Conservation (phyloP, 2,329 filamentous ascomycete genomes). For the Botrytis porri region DNA sequence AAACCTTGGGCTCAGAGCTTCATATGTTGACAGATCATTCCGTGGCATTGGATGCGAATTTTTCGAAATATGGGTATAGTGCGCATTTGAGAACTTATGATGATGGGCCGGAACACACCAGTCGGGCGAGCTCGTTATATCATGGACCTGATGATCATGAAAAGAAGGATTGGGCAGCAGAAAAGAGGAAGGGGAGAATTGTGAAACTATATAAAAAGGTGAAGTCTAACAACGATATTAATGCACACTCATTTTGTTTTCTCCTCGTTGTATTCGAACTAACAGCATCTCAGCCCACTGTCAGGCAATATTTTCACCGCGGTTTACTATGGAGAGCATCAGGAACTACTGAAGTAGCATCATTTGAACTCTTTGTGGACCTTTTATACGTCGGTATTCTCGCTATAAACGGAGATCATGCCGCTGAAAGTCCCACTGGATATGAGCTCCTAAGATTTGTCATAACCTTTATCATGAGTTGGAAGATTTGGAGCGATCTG, state of each 20-base stretch:
- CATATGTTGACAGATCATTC: slow-evolving; percentile 52
- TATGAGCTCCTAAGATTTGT: slow-evolving; percentile 56
- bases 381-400: slow-evolving; percentile 57
- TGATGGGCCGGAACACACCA: slow-evolving; percentile 30
- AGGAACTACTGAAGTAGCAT: slow-evolving; percentile 57
- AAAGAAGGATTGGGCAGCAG: slow-evolving; percentile 40
- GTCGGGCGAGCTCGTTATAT: slow-evolving; percentile 25
- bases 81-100: slow-evolving; percentile 54
- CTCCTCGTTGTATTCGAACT: background rate
- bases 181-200: slow-evolving; percentile 41
- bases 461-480: slow-evolving; percentile 58
- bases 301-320: slow-evolving; percentile 65
- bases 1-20: slow-evolving; percentile 51
- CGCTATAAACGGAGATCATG: slow-evolving; percentile 60
- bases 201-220: slow-evolving; percentile 55
- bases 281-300: slow-evolving; percentile 43
- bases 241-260: too few relatives aligned
- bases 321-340: slow-evolving; percentile 61
- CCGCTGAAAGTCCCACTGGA: slow-evolving; percentile 54
- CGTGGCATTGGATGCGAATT: slow-evolving; percentile 57
- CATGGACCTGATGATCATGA: slow-evolving; percentile 34
- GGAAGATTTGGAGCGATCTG: slow-evolving; percentile 61
- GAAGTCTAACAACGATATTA: background rate
- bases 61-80: slow-evolving; percentile 61
- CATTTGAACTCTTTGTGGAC: slow-evolving; percentile 64